Evolutionary conservation across 352 stramenopile species (phyloP).

Genomic region (Pythium monospermum): DNA sequence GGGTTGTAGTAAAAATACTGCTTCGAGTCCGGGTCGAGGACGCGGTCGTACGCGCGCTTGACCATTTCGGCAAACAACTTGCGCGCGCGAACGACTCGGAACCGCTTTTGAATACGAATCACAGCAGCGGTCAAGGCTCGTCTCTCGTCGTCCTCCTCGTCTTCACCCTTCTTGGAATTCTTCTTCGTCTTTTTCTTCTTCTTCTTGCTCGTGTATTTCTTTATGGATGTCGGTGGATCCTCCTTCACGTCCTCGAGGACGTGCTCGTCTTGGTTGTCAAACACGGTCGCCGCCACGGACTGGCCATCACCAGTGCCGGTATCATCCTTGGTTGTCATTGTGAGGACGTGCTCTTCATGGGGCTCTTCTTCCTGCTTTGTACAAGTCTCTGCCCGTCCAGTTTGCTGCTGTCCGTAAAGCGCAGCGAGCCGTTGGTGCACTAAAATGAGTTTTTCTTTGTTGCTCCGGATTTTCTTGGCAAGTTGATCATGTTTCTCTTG

Average conservation of each 20-base stretch:
- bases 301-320: too few relatives aligned
- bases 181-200: constrained; percentile 1
- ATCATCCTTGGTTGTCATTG: too few relatives aligned
- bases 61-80: constrained; percentile 23
- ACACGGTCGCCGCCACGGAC: too few relatives aligned
- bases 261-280: too few relatives aligned
- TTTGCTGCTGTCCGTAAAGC: constrained; percentile 9
- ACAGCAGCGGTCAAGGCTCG: not conserved
- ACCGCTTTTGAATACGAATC: constrained; percentile 26
- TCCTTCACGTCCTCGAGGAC: too few relatives aligned
- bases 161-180: too few relatives aligned
- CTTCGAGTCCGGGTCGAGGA: constrained; percentile 28
- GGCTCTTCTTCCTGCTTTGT: not conserved
- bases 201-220: not conserved
- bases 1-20: constrained; percentile 49
- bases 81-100: constrained; percentile 25
- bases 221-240: too few relatives aligned
- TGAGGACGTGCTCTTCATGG: too few relatives aligned
- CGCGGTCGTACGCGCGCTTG: constrained; percentile 24
- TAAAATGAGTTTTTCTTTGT: constrained; percentile 34
- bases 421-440: constrained; percentile 26
- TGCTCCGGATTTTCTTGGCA: constrained; percentile 31
- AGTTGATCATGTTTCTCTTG: constrained; percentile 26
- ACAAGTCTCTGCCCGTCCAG: not conserved
- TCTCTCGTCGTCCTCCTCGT: not conserved